phyloP scores from a whole-genome alignment of 495 filamentous ascomycete species.

The Penicillium egyptiacum region DNA sequence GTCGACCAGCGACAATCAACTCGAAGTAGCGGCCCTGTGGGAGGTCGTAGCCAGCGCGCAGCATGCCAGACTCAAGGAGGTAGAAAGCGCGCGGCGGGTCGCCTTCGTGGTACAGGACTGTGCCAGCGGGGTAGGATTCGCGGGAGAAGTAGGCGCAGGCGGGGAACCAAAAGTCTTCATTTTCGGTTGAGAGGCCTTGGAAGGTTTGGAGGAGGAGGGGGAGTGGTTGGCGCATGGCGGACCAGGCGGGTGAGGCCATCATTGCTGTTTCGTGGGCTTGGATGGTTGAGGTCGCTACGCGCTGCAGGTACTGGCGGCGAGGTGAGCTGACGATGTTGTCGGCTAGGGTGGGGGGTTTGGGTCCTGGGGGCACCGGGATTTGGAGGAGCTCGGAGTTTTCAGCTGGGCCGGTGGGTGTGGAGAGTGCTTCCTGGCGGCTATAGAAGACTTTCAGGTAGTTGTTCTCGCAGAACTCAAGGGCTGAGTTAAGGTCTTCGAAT shows the following conservation, averaged over 20 bases:
- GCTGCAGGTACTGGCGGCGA: slow-evolving; percentile 70
- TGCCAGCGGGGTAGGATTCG: slow-evolving; percentile 63
- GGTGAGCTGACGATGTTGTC: slow-evolving; percentile 71
- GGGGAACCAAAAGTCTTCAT: slow-evolving; percentile 94
- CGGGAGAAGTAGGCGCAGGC: slow-evolving; percentile 69
- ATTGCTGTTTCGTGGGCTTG: slow-evolving; percentile 57
- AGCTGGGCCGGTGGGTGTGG: slow-evolving; percentile 21
- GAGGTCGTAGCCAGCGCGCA: slow-evolving; percentile 84
- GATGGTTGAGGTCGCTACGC: slow-evolving; percentile 72
- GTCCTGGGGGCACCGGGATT: slow-evolving; percentile 41
- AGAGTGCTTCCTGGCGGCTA: slow-evolving; percentile 45
- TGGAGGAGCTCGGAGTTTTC: slow-evolving; percentile 41
- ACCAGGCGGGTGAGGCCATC: slow-evolving; percentile 60
- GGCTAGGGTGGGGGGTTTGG: slow-evolving; percentile 17
- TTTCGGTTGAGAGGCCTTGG: slow-evolving; percentile 69
- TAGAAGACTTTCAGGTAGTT: slow-evolving; percentile 88
- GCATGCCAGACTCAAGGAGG: slow-evolving; percentile 84
- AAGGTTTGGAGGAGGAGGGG: slow-evolving; percentile 92
- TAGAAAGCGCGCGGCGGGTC: slow-evolving; percentile 78
- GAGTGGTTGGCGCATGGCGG: slow-evolving; percentile 81
- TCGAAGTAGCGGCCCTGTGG: slow-evolving; percentile 88
- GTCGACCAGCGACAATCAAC: slow-evolving; percentile 89
- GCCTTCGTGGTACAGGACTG: slow-evolving; percentile 72
- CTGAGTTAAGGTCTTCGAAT: slow-evolving; percentile 87
- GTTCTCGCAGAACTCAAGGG: slow-evolving; percentile 92